Conservation (phyloP, 371 early-diverging fungal genomes). For the Umbelopsis sp. region DNA sequence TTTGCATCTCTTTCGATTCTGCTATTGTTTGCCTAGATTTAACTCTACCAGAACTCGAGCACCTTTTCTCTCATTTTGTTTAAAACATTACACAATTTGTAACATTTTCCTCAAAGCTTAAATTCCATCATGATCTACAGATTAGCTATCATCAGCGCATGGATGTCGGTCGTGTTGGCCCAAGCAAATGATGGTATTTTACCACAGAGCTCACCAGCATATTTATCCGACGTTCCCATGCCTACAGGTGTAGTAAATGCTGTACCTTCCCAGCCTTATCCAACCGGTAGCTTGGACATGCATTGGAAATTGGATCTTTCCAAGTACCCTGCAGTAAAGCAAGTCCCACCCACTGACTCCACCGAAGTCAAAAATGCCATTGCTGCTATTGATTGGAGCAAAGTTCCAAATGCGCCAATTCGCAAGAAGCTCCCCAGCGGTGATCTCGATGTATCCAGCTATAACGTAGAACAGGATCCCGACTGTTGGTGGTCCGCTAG, state of each 20-base stretch:
- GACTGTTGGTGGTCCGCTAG: conserved; percentile 41
- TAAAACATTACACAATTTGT: neutral
- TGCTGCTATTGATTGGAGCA: conserved; percentile 46
- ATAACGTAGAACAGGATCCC: conserved; percentile 26
- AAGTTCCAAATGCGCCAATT: conserved; percentile 41
- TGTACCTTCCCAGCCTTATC: conserved; percentile 29
- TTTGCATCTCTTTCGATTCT: too few species aligned
- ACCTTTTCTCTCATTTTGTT: neutral
- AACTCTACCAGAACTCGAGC: too few species aligned
- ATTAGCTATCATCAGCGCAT: neutral
- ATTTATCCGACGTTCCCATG: conserved; percentile 32
- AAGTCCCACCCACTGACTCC: conserved; percentile 38
- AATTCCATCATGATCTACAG: neutral
- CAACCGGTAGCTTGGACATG: conserved; percentile 21
- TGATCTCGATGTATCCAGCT: conserved; percentile 28
- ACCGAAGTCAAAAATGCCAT: conserved; percentile 55
- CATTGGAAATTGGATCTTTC: conserved; percentile 24
- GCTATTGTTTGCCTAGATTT: too few species aligned
- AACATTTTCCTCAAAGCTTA: neutral
- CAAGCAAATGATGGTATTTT: neutral
- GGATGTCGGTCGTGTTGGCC: neutral
- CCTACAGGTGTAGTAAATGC: conserved; percentile 24
- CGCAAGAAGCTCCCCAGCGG: conserved; percentile 31
- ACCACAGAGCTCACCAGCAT: conserved; percentile 39
- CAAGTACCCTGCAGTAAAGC: conserved; percentile 32